Evolutionary conservation across 768 basidiomycete genomes (phyloP).

Genomic region (Boletus patriciae): DNA sequence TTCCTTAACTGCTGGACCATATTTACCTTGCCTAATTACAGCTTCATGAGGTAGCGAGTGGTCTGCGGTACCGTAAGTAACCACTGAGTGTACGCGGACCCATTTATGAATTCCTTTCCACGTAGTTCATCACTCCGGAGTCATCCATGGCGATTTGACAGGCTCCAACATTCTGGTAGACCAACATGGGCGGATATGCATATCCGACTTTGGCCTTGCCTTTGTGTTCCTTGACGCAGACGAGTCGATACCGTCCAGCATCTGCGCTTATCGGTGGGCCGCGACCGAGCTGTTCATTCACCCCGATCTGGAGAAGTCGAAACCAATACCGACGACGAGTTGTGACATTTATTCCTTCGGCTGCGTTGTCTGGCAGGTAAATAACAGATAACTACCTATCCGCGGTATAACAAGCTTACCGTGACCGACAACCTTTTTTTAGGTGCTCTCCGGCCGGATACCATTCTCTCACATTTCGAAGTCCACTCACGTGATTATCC

Average conservation of each 20-base stretch:
- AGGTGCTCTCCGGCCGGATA: slow-evolving; percentile 15
- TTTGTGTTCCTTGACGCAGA: neutral
- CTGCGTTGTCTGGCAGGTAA: slow-evolving; percentile 15
- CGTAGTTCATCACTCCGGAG: slow-evolving; percentile 7
- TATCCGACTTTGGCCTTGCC: slow-evolving; percentile 18
- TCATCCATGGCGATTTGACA: slow-evolving; percentile 18
- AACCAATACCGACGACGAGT: slow-evolving; percentile 3
- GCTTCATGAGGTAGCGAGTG: slow-evolving; percentile 13
- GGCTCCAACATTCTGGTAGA: slow-evolving; percentile 15
- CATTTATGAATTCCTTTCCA: neutral
- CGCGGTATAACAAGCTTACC: neutral
- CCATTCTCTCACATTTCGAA: slow-evolving; percentile 9
- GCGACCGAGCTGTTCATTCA: slow-evolving; percentile 13
- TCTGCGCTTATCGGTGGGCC: slow-evolving; percentile 13
- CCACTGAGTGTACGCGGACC: neutral
- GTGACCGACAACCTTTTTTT: neutral
- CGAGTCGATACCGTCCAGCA: slow-evolving; percentile 4
- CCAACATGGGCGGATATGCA: slow-evolving; percentile 3
- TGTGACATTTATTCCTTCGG: slow-evolving; percentile 16
- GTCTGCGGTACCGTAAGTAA: slow-evolving; percentile 12
- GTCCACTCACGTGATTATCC: slow-evolving; percentile 13
- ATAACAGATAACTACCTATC: too few relatives aligned
- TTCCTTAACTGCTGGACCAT: neutral
- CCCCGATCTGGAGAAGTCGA: slow-evolving; percentile 4
- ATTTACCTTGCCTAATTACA: neutral